Base-by-base conservation (phyloP, 805 yeast species). In the Candida railenensis region DNA sequence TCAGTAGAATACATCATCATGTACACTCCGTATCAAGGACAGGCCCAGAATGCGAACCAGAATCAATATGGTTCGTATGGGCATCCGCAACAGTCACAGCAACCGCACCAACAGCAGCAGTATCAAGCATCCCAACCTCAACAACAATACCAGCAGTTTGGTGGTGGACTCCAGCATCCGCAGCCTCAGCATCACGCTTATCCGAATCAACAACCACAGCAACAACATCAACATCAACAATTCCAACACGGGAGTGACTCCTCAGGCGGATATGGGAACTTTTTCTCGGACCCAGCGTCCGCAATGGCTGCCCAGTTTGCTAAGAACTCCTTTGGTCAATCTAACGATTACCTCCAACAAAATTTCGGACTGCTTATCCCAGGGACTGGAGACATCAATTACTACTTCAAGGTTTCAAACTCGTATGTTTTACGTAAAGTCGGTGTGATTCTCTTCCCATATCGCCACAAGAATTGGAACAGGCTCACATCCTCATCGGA, bases 371-470 rank as follows among this genome's bases (percentile, higher is more conserved):
- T 70, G 37, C 69, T 76, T 53, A 75, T 79, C 22, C 71, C 76
- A 2, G 69, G 71, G 20, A 73, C 76, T 2, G 67, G 72, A 32
- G 83, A 87, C 46, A 67, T 94, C 55, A 84, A 89, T 53, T 87
- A 84, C 68, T 91, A 91, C 66, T 95, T 94, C 74, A 89, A 88
- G 66, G 97, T 94, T 16, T 85, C 96, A 40, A 95, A 92, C 63
- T 72, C 82, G 3, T 95, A 92, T 59, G 99, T 94, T 12, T 61
- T 86, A 50, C 74, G 74, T 32, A 94, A 94, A 62, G 65, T 94
- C 21, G 62, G 76, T 22, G 74, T 91, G 50, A 83, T 95, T 20
- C 60, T 94, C 28, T 83, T 90, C 63, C 99, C 99, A 0, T 94
- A 87, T 76, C 73, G 81, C 49, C 89, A 89, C 61, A 81, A 80